Percentiles rank a stretch among this genome's conserved stretches.
These are phyloP conservation scores for Cajanus cajan DNA, from an alignment of 306 rosid genomes.

Conservation along the genomic window DNA sequence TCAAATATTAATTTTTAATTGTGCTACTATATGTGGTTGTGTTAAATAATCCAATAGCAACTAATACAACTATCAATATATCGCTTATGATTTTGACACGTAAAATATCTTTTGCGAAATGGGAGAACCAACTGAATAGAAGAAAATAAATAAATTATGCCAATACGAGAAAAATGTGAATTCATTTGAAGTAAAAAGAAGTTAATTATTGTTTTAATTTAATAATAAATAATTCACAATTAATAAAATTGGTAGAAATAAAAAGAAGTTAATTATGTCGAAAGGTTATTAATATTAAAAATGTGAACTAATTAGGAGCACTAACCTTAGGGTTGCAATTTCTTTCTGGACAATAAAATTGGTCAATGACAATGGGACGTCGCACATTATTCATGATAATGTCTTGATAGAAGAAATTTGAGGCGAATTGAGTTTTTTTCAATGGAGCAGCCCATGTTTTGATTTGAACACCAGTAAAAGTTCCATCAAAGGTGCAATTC, in stretches of 20 bases:
- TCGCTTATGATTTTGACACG: background rate
- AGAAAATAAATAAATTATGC: background rate
- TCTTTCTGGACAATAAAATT: conserved; percentile 47
- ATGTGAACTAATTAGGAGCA: background rate
- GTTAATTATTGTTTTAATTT: too few species aligned
- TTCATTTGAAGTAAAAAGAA: too few species aligned
- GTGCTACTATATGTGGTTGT: background rate
- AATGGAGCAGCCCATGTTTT: conserved; percentile 58
- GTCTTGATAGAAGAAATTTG: conserved; percentile 44
- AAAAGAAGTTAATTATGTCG: background rate
- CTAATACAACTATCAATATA: background rate
- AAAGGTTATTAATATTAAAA: background rate
- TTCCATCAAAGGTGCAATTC: conserved; percentile 44
- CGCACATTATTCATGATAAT: conserved; percentile 45
- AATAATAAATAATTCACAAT: too few species aligned
- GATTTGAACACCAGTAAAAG: conserved; percentile 57
- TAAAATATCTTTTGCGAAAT: background rate
- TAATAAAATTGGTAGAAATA: background rate
- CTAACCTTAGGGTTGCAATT: conserved; percentile 39
- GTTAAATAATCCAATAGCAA: background rate
- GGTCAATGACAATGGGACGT: conserved; percentile 58
- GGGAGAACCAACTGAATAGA: background rate
- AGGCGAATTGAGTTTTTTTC: conserved; percentile 17
- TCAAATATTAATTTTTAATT: background rate
- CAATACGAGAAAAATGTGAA: too few species aligned